Conservation (phyloP, 1,139 yeast species). For the Debaryomyces udenii region DNA sequence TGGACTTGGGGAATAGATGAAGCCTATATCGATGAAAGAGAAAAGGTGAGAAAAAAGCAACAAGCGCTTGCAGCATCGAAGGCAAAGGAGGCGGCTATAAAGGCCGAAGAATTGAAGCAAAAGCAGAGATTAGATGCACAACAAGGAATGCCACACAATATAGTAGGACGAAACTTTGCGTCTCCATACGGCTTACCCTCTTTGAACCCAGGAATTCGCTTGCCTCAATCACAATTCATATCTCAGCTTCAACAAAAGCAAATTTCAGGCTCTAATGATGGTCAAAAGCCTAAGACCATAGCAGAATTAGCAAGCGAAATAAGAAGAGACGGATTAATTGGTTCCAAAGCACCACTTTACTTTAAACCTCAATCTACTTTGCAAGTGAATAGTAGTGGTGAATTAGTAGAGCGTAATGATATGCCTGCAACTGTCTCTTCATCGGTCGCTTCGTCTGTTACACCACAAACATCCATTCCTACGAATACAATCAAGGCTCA, state of each 20-base stretch:
- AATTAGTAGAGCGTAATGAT: conserved; percentile 12
- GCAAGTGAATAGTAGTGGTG: conserved; percentile 15
- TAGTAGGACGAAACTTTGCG: conserved; percentile 30
- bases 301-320: conserved; percentile 61
- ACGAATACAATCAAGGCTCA: conserved; percentile 50
- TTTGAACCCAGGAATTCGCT: conserved; percentile 16
- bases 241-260: conserved; percentile 28
- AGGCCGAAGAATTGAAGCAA: conserved; percentile 54
- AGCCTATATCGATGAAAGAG: conserved; percentile 78
- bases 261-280: conserved; percentile 19
- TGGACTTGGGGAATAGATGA: conserved; percentile 95
- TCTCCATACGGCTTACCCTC: conserved; percentile 31
- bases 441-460: conserved; percentile 4
- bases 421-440: conserved; percentile 13
- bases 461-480: conserved; percentile 14
- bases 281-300: conserved; percentile 49
- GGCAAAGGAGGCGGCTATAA: conserved; percentile 58
- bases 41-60: conserved; percentile 70
- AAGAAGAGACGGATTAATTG: conserved; percentile 38
- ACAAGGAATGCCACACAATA: conserved; percentile 28
- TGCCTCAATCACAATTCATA: conserved; percentile 30
- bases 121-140: conserved; percentile 39
- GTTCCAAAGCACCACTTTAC: conserved; percentile 38
- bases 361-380: conserved; percentile 31
- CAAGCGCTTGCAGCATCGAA: conserved; percentile 62